Percentiles rank a stretch among this genome's conserved stretches.
Conservation (phyloP, 2,329 filamentous ascomycete species). For the Aspergillus arachidicola region DNA sequence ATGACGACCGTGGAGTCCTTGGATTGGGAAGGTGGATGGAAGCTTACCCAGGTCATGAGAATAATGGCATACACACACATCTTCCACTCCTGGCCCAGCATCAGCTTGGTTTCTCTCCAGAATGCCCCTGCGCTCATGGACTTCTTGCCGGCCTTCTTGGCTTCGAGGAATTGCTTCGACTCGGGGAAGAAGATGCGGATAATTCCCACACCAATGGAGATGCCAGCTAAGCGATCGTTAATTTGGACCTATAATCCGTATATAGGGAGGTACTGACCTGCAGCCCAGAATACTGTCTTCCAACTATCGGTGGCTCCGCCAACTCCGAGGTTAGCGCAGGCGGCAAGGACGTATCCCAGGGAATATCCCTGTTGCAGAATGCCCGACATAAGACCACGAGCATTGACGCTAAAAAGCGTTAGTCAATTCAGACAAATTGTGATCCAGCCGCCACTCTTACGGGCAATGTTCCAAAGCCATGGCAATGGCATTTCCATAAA, state of each 20-base stretch:
- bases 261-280: slow-evolving; percentile 33
- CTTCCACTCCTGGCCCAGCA: slow-evolving; percentile 72
- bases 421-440: background rate
- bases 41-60: slow-evolving; percentile 67
- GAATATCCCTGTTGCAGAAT: slow-evolving; percentile 82
- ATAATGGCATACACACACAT: slow-evolving; percentile 77
- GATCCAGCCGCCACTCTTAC: slow-evolving; percentile 11
- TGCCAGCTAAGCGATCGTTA: slow-evolving; percentile 23
- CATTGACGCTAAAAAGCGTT: slow-evolving; percentile 48
- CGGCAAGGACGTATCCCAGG: slow-evolving; percentile 77
- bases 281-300: slow-evolving; percentile 78
- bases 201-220: slow-evolving; percentile 60
- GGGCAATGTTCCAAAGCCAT: slow-evolving; percentile 78
- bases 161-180: slow-evolving; percentile 73
- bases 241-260: too few species aligned
- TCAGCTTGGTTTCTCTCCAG: slow-evolving; percentile 68
- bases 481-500: slow-evolving; percentile 76
- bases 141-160: slow-evolving; percentile 62
- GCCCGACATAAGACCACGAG: slow-evolving; percentile 78
- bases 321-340: slow-evolving; percentile 70
- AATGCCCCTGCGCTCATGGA: slow-evolving; percentile 54
- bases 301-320: slow-evolving; percentile 59
- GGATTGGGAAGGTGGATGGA: too few species aligned
- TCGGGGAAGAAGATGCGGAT: slow-evolving; percentile 71
- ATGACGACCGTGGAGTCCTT: background rate